Evolutionary conservation across 176 grass and related monocot genomes (phyloP), one percentile per base, ranked within the genome.

Genomic region (Bothriochloa decipiens): DNA sequence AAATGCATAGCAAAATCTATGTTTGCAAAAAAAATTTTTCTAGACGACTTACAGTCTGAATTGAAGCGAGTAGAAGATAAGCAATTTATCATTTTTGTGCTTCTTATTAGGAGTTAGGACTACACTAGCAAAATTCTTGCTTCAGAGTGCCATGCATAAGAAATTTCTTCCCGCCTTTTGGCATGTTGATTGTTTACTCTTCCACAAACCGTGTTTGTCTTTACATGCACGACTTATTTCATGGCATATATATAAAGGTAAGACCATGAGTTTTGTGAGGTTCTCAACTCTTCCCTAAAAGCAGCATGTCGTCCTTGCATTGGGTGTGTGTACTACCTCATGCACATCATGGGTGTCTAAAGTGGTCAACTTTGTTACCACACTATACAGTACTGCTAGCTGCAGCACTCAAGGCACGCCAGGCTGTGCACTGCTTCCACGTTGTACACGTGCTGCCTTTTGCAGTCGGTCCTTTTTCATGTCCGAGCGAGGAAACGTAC

Each of bases 401-500:
- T 60, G 55, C 55, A 11, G 20, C 20, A 58, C 55, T 23, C 55
- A 60, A 60, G 55, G 55, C 22, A 60, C 3, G 23, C 23, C 60
- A 63, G 26, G 61, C 25, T 5, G 23, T 26, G 9, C 7, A 11
- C 25, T 11, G 57, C 26, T 28, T 69, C 37, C 63, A 76, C 75
- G 75, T 42, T 25, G 22, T 53, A 79, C 45, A 65, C 81, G 43
- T 61, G 46, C 43, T 74, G 42, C 27, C 26, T 20, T 49, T 27
- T 17, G 69, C 40, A 43, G 1, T 37, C 9, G 7, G 40, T 3
- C 6, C 20, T 18, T 23, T 22, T 23, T 10, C n/a, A n/a, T 63
- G 27, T 27, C 6, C 1, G 23, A 27, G 61, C 4, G 25, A 27
- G 9, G 25, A 15, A 29, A 70, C 65, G 32, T 81, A 94, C 92